Evolutionary conservation across 441 rosid species (phyloP), one percentile per base, ranked within the genome.

Genomic region (Gossypium lobatum): DNA sequence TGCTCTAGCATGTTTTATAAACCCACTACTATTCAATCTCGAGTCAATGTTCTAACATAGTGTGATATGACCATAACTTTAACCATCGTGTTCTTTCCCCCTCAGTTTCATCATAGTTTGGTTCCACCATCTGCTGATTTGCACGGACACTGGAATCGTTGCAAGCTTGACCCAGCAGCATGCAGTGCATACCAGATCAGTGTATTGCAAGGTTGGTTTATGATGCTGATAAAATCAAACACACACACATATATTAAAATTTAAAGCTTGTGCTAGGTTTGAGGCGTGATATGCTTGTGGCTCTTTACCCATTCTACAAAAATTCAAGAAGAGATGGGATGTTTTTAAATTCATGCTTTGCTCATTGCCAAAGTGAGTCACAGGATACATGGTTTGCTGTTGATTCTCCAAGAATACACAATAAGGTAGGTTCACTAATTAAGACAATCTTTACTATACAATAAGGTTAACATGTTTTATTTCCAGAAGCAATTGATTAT

Each of bases 351-450:
- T 85, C 95, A 14, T 90, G 95, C 73, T 88, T 90, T 31, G 91
- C 88, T 80, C 95, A 90, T 82, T 90, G 95, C 80, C 92, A 90
- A 76, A 90, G 95, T 55, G 88, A 89, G 80, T 68, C 76, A 25
- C 87, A 88, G 28, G 88, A 90, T 37, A 90, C 95, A 70, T 90
- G 95, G 95, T 77, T 88, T 6, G 85, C 89, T 11, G 79, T 59
- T 1, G 83, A 79, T 75, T 90, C 95, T 62, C 95, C 95, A 1
- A 81, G 78, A 81, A 73, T 90, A 76, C 77, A 84, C 62, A 75
- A 85, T 58, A 84, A 85, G 92, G 92, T 86, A 70, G 42, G 42
- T 37, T 37, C 42, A 37, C 9, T 37, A 37, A 37, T 37, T 37
- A 37, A 6, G 42, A 6, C 42, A 37, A 6, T 37, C 42, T 37